These are phyloP conservation scores for Ascochyta clinopodiicola DNA, from an alignment of 2,329 filamentous ascomycete genomes.

Conservation along the genomic window DNA sequence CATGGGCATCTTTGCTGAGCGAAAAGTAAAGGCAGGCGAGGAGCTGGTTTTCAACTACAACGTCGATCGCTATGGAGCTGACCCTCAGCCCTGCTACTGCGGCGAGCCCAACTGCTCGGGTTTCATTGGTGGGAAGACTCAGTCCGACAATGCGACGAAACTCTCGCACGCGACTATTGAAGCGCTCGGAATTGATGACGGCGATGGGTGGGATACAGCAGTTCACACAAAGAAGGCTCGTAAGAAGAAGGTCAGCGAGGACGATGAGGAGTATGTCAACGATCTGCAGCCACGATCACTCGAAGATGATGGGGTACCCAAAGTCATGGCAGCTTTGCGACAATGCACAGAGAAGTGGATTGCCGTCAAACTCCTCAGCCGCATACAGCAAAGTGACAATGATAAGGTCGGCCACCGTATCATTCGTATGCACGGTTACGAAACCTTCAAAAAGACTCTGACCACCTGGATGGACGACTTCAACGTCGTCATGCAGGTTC, in stretches of 20 bases:
- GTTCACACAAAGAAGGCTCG: conserved; percentile 89
- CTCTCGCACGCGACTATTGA: conserved; percentile 88
- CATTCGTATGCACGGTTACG: conserved; percentile 95
- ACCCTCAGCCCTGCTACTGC: conserved; percentile 97
- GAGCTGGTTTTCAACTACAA: conserved; percentile 99
- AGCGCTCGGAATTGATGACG: conserved; percentile 92
- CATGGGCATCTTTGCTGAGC: conserved; percentile 97
- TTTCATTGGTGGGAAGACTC: conserved; percentile 96
- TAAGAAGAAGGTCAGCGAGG: conserved; percentile 89
- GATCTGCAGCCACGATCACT: conserved; percentile 81
- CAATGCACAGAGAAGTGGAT: conserved; percentile 99
- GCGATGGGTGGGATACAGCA: conserved; percentile 88
- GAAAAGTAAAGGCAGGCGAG: conserved; percentile 83
- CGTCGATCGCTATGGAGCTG: conserved; percentile 94
- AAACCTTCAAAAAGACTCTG: conserved; percentile 87
- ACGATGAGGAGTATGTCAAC: conserved; percentile 95
- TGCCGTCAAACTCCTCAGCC: conserved; percentile 88
- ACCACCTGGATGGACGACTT: conserved; percentile 86
- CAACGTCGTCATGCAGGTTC: conserved; percentile 86
- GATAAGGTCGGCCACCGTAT: conserved; percentile 87
- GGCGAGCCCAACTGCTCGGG: conserved; percentile 93
- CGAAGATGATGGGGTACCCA: conserved; percentile 82
- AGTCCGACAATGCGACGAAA: conserved; percentile 94
- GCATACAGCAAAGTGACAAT: conserved; percentile 86
- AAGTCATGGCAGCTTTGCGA: conserved; percentile 95